Evolutionary conservation across 2,329 filamentous ascomycete species (phyloP).

Genomic region (Cytospora piceae): DNA sequence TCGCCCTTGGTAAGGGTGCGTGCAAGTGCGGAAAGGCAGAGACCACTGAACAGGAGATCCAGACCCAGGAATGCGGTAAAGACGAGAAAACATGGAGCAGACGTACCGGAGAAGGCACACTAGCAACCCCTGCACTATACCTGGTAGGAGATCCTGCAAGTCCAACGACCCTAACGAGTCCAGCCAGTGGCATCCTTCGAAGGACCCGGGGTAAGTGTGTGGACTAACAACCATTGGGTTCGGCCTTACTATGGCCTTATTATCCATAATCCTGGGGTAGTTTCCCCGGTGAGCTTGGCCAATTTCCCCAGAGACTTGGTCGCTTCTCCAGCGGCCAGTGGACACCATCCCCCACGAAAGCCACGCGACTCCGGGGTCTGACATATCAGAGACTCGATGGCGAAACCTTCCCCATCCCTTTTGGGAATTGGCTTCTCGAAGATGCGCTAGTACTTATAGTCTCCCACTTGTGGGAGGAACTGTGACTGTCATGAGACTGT

Average conservation of each 20-base stretch:
- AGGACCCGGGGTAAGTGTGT: conserved; percentile 8
- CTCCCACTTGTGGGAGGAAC: conserved; percentile 3
- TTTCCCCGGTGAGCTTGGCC: not conserved
- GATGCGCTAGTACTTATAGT: conserved; percentile 9
- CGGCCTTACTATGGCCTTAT: conserved; percentile 25
- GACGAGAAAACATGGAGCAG: not conserved
- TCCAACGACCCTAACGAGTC: not conserved
- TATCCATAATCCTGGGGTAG: conserved; percentile 8
- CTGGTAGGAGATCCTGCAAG: conserved; percentile 8
- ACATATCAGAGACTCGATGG: conserved; percentile 13
- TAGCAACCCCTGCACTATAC: not conserved
- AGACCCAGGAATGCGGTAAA: conserved; percentile 16
- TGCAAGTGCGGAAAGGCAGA: not conserved
- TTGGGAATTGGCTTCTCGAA: not conserved
- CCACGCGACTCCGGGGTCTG: conserved; percentile 13
- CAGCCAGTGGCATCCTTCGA: conserved; percentile 4
- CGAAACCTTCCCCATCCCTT: conserved; percentile 9
- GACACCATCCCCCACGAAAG: conserved; percentile 6
- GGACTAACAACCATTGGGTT: conserved; percentile 14
- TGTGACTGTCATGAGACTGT: not conserved
- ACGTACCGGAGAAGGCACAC: conserved; percentile 1
- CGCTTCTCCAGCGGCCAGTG: not conserved
- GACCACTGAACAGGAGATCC: not conserved
- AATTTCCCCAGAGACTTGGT: not conserved
- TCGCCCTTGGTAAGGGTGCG: not conserved